These are phyloP conservation scores for Porcisia hertigi DNA, from an alignment of 208 protist species.

Conservation along the genomic window DNA sequence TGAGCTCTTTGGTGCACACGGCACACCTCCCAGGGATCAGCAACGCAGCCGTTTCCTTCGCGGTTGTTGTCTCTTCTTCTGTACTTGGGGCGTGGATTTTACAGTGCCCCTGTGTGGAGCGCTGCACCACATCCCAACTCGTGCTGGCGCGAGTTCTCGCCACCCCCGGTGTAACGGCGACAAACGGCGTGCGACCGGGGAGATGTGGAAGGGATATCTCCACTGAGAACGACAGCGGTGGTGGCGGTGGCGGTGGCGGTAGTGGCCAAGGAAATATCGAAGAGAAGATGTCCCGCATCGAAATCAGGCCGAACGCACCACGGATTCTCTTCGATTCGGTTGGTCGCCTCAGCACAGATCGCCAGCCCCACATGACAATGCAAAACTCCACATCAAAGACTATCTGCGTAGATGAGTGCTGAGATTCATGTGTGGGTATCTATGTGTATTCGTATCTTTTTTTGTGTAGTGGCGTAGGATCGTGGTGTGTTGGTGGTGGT, in stretches of 20 bases:
- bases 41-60: not conserved
- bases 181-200: conserved; percentile 13
- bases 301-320: not conserved
- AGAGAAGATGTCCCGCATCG: not conserved
- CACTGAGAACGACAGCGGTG: conserved; percentile 14
- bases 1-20: not conserved
- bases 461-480: no score
- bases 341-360: not conserved
- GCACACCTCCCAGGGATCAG: not conserved
- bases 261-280: not conserved
- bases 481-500: no score
- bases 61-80: not conserved
- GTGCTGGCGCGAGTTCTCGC: not conserved
- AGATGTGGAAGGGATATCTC: conserved; percentile 26
- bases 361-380: not conserved
- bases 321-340: not conserved
- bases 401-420: no score
- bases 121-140: not conserved
- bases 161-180: not conserved
- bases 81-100: not conserved
- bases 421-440: no score
- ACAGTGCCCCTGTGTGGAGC: not conserved
- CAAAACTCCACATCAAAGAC: no score
- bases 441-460: no score
- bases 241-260: not conserved